Base-by-base conservation (phyloP, 2,329 filamentous ascomycete species). In the Calonectria ilicicola region DNA sequence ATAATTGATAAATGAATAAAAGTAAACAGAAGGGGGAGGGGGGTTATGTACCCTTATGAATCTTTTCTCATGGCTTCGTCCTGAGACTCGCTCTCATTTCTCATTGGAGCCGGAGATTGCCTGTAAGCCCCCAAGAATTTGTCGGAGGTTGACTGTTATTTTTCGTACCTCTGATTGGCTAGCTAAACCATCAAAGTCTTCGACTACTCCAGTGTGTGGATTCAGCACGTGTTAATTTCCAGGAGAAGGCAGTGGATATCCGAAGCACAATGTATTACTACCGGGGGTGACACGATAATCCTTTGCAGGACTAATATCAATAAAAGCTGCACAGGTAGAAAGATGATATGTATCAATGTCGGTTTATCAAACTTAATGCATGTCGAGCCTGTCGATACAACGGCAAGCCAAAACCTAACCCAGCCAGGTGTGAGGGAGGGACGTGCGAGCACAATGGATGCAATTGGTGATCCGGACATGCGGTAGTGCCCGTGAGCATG, bases 401-500 rank as follows among this genome's bases (percentile, higher is more conserved):
- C 23, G 32, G 35, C 7, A 40, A 12, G 27, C 40, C 26, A 44
- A n/a, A 32, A 46, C 17, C 26, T 27, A 27, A 29, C 26, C 38
- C 9, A n/a, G 19, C 8, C 7, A 46, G 15, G 17, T 27, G 64
- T 17, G 26, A 23, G 49, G 29, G 32, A 23, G 64, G 47, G 46
- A 56, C 64, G 64, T 66, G 64, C 58, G 38, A 46, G 19, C 15
- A 9, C 58, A 46, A 27, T n/a, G 21, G 40, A 35, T 66, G 19
- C 47, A 44, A 56, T 29, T 40, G 35, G 46, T 38, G 67, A 68
- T n/a, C 56, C 66, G 56, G 19, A 63, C 58, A 63, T 53, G 44
- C 32, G 44, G 56, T 44, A 62, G 53, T 62, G 53, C 44, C 66
- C 32, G 66, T 63, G 42, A 51, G 17, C 47, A 56, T 29, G 27